Evolutionary conservation across 2,329 filamentous ascomycete species (phyloP).

Genomic region (Falciphora oryzae): DNA sequence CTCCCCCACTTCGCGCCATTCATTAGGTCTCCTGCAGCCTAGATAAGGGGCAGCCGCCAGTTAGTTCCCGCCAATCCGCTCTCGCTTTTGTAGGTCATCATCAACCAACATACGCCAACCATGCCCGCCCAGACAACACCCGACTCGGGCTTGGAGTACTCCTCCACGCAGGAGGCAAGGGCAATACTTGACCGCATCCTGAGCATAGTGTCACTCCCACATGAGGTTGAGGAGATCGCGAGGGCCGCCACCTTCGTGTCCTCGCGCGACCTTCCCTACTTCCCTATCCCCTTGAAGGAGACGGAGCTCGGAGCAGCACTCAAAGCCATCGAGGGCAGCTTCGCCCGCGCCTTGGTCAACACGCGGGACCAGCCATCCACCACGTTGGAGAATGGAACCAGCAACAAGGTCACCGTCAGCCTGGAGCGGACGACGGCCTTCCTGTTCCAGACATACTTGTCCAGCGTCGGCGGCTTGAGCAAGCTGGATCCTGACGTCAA

Average conservation of each 20-base stretch:
- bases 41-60: neutral
- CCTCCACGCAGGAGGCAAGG: conserved; percentile 15
- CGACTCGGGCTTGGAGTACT: conserved; percentile 11
- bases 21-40: neutral
- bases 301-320: conserved; percentile 38
- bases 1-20: neutral
- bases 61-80: too few relatives aligned
- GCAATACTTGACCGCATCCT: conserved; percentile 19
- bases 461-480: conserved; percentile 47
- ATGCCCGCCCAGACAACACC: neutral
- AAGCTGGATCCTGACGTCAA: conserved; percentile 40
- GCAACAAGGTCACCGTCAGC: conserved; percentile 30
- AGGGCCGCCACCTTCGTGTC: conserved; percentile 13
- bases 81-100: too few relatives aligned
- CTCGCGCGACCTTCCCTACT: conserved; percentile 18
- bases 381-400: neutral
- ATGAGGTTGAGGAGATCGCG: conserved; percentile 7
- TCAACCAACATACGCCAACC: neutral
- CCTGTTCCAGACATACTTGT: conserved; percentile 54
- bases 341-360: conserved; percentile 43
- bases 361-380: neutral
- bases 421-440: conserved; percentile 48
- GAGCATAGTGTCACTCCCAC: conserved; percentile 8
- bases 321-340: conserved; percentile 53
- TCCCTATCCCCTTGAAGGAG: conserved; percentile 35